Evolutionary conservation across 306 rosid genomes (phyloP).

Genomic region (Medicago lupulina): DNA sequence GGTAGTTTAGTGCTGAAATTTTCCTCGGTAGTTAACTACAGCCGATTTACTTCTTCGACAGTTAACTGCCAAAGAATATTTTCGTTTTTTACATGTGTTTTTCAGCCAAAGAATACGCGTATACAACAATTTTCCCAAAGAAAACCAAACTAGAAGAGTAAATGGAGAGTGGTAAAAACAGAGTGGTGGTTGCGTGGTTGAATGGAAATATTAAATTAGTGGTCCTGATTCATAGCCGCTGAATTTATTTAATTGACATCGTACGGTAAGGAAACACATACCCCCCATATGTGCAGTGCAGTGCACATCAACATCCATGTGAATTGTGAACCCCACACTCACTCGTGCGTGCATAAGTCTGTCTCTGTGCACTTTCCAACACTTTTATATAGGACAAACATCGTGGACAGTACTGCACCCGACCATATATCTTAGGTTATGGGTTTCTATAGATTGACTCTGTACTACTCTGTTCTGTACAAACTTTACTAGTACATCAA

Average conservation of each 20-base stretch:
- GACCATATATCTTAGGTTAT: background rate
- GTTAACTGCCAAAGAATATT: too few species aligned
- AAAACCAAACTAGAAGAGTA: too few species aligned
- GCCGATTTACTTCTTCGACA: too few species aligned
- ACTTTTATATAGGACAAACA: background rate
- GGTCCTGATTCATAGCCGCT: constrained; percentile 52
- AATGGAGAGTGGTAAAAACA: background rate
- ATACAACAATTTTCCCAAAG: too few species aligned
- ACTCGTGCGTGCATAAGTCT: constrained; percentile 35
- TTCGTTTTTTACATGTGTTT: too few species aligned
- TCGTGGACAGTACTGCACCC: background rate
- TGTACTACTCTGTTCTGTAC: background rate
- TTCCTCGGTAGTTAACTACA: too few species aligned
- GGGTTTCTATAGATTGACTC: background rate
- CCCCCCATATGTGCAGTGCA: background rate
- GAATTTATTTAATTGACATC: constrained; percentile 45
- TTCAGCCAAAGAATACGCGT: too few species aligned
- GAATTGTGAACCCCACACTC: constrained; percentile 44
- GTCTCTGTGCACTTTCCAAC: background rate
- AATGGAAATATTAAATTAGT: constrained; percentile 44
- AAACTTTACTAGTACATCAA: too few species aligned
- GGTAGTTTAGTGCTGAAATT: too few species aligned
- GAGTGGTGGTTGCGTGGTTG: constrained; percentile 44
- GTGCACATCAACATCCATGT: constrained; percentile 23
- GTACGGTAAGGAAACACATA: constrained; percentile 49